Evolutionary conservation across 2,329 filamentous ascomycete genomes (phyloP).

Genomic region (Cladophialophora carrionii): DNA sequence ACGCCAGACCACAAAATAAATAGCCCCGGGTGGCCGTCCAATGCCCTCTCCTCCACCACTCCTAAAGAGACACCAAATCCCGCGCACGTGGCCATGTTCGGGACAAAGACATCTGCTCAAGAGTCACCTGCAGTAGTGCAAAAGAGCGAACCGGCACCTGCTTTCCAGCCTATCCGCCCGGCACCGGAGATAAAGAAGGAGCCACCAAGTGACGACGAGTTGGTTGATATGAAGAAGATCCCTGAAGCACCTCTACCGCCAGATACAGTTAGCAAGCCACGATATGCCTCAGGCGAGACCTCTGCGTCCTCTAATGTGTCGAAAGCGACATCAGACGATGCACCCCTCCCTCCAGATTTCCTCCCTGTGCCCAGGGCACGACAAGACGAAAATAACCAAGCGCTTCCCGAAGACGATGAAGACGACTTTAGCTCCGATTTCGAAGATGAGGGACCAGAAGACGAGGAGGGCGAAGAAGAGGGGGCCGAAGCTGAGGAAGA

Average conservation of each 20-base stretch:
- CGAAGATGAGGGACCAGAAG: constrained; percentile 52
- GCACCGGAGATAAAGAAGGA: constrained; percentile 44
- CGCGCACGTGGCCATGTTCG: constrained; percentile 42
- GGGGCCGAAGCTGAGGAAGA: constrained; percentile 39
- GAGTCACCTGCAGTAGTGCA: constrained; percentile 40
- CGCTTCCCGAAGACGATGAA: constrained; percentile 29
- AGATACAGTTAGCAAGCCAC: constrained; percentile 52
- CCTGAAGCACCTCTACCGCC: constrained; percentile 51
- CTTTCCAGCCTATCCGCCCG: constrained; percentile 34
- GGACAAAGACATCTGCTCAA: constrained; percentile 39
- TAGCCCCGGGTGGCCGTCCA: constrained; percentile 40
- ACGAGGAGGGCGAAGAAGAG: constrained; percentile 47
- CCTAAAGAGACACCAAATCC: constrained; percentile 40
- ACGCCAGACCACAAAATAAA: constrained; percentile 40
- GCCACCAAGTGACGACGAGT: constrained; percentile 40
- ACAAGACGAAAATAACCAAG: constrained; percentile 18
- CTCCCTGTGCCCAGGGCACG: constrained; percentile 28
- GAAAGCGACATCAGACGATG: constrained; percentile 32
- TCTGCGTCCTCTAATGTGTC: constrained; percentile 45
- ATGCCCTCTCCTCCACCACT: constrained; percentile 35
- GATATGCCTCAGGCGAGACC: constrained; percentile 54
- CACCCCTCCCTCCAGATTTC: constrained; percentile 43
- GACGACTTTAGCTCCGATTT: constrained; percentile 48
- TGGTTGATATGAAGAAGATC: constrained; percentile 42
- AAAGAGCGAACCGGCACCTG: constrained; percentile 40